Evolutionary conservation across 192 early-diverging fungal genomes (phyloP).

Genomic region (Coemansia pectinata): DNA sequence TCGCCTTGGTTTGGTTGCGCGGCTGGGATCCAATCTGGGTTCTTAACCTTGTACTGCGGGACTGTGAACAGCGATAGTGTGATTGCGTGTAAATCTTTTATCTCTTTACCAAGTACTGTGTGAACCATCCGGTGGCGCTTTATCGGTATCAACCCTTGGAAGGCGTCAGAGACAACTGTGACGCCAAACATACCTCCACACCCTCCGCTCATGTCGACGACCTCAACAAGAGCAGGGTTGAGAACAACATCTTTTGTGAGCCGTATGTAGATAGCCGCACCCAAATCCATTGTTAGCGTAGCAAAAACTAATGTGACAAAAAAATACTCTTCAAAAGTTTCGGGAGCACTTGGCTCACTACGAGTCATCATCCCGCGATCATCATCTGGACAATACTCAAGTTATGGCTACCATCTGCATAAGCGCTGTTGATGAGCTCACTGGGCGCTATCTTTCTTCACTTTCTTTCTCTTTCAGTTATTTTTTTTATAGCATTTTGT

Average conservation of each 20-base stretch:
- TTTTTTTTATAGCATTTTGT: background rate
- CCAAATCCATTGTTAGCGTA: slow-evolving; percentile 13
- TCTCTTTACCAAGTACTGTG: slow-evolving; percentile 77
- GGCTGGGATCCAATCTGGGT: background rate
- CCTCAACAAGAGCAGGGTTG: slow-evolving; percentile 3
- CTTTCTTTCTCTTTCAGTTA: background rate
- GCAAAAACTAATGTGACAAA: background rate
- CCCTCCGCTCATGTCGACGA: slow-evolving; percentile 59
- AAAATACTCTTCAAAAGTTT: background rate
- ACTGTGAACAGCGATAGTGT: slow-evolving; percentile 3
- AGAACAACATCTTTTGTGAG: background rate
- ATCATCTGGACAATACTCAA: background rate
- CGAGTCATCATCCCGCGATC: background rate
- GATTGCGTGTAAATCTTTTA: slow-evolving; percentile 78
- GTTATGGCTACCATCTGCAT: background rate
- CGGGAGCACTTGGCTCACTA: background rate
- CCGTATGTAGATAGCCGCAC: slow-evolving; percentile 9
- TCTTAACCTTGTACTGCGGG: background rate
- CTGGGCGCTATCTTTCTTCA: background rate
- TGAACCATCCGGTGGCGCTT: slow-evolving; percentile 87
- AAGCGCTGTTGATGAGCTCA: background rate
- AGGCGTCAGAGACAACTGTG: slow-evolving; percentile 69
- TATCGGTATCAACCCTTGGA: slow-evolving; percentile 68
- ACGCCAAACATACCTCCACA: slow-evolving; percentile 92
- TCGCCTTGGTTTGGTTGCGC: background rate